Percentiles rank a stretch among this genome's conserved stretches.
phyloP scores from a whole-genome alignment of 768 basidiomycete species.

The Epithele typhae region DNA sequence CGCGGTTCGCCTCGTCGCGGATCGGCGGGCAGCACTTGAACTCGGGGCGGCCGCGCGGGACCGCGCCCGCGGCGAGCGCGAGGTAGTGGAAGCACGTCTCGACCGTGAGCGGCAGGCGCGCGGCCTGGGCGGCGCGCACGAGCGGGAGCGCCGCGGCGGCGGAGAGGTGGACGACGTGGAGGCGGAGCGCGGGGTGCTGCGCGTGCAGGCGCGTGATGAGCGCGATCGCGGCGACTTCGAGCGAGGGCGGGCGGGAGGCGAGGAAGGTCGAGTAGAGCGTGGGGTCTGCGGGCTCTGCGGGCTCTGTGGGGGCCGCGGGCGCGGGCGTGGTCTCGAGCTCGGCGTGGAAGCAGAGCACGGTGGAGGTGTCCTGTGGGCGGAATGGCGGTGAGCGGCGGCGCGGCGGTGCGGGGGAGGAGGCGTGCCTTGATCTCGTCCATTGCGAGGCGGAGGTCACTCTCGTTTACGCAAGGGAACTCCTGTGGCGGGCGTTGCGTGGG shows the following conservation, averaged over 20 bases:
- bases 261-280: conserved; percentile 78
- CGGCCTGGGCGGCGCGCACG: conserved; percentile 62
- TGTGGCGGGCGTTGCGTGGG: conserved; percentile 29
- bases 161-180: conserved; percentile 95
- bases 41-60: conserved; percentile 74
- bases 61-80: conserved; percentile 63
- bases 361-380: conserved; percentile 49
- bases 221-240: conserved; percentile 80
- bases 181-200: conserved; percentile 62
- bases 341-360: conserved; percentile 88
- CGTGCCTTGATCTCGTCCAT: conserved; percentile 75
- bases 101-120: conserved; percentile 72
- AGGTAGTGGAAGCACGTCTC: conserved; percentile 99
- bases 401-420: background rate
- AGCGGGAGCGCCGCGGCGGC: conserved; percentile 76
- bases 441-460: conserved; percentile 59
- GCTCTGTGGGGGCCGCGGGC: background rate
- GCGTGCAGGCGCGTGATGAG: conserved; percentile 66
- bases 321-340: conserved; percentile 57
- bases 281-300: conserved; percentile 35
- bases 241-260: conserved; percentile 70
- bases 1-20: conserved; percentile 65
- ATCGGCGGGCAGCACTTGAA: conserved; percentile 98
- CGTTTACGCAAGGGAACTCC: conserved; percentile 91
- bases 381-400: background rate